Evolutionary conservation across 352 stramenopile genomes (phyloP).

Genomic region (Phytophthora fragariaefolia): DNA sequence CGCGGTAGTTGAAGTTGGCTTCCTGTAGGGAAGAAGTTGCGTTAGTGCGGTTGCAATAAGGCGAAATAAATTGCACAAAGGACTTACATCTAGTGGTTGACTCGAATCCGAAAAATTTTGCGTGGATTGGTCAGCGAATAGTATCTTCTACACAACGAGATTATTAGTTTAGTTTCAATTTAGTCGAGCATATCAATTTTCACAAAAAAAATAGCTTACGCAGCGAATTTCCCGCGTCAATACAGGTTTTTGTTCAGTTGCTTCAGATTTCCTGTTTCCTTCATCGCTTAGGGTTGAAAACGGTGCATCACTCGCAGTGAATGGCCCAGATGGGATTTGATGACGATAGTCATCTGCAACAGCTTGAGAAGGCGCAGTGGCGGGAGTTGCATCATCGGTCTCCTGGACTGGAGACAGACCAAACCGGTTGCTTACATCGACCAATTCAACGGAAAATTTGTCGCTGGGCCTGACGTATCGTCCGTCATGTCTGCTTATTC

Average conservation of each 20-base stretch:
- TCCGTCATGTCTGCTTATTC: slow-evolving; percentile 43
- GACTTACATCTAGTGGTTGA: slow-evolving; percentile 35
- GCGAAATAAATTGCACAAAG: not conserved
- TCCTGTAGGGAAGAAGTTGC: slow-evolving; percentile 17
- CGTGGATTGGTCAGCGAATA: slow-evolving; percentile 36
- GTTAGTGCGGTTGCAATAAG: not conserved
- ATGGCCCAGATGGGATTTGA: slow-evolving; percentile 22
- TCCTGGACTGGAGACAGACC: slow-evolving; percentile 23
- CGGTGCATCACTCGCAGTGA: slow-evolving; percentile 4
- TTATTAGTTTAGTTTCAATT: not conserved
- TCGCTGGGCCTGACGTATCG: slow-evolving; percentile 37
- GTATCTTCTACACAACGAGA: slow-evolving; percentile 29
- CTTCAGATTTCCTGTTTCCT: slow-evolving; percentile 19
- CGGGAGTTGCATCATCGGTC: slow-evolving; percentile 6
- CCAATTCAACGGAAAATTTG: slow-evolving; percentile 37
- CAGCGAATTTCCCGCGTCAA: slow-evolving; percentile 34
- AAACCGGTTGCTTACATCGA: slow-evolving; percentile 28
- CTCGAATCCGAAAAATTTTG: slow-evolving; percentile 36
- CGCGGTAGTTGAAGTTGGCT: slow-evolving; percentile 44
- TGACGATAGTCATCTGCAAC: slow-evolving; percentile 30
- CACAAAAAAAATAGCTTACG: slow-evolving; percentile 14
- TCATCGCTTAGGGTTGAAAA: slow-evolving; percentile 5
- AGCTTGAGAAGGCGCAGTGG: slow-evolving; percentile 11
- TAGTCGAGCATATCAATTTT: not conserved
- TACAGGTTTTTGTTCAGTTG: slow-evolving; percentile 10